Percentiles rank a stretch among this genome's conserved stretches.
phyloP scores from a whole-genome alignment of 257 asterid species.

The Anisodus acutangulus region DNA sequence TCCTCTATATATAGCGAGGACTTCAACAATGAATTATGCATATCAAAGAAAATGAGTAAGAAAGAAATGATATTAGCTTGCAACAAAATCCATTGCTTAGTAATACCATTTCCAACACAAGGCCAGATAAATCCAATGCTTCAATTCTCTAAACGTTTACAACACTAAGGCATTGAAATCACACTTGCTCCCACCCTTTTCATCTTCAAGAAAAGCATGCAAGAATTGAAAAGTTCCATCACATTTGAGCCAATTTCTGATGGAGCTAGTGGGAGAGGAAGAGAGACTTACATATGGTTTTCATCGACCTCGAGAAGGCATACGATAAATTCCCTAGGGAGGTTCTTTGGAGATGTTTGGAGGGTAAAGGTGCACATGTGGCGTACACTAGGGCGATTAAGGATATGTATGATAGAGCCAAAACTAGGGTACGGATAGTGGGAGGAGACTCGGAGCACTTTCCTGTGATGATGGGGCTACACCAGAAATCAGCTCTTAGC shows the following conservation, averaged over 20 bases:
- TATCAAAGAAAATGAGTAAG: background rate
- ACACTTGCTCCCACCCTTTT: constrained; percentile 38
- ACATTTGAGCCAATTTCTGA: constrained; percentile 45
- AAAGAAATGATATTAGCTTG: background rate
- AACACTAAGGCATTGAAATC: constrained; percentile 34
- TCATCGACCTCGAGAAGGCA: too few species aligned
- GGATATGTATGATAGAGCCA: too few species aligned
- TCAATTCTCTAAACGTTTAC: constrained; percentile 53
- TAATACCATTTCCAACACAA: constrained; percentile 48
- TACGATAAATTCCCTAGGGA: too few species aligned
- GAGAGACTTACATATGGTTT: too few species aligned
- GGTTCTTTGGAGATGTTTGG: too few species aligned
- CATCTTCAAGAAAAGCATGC: constrained; percentile 38
- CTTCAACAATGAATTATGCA: too few species aligned
- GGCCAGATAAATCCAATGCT: constrained; percentile 60
- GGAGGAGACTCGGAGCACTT: too few species aligned
- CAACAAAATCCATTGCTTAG: constrained; percentile 37
- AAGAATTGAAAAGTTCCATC: constrained; percentile 31
- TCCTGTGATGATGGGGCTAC: too few species aligned
- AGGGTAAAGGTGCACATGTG: too few species aligned
- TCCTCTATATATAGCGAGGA: background rate
- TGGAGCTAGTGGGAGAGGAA: constrained; percentile 22
- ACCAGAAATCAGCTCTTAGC: too few species aligned
- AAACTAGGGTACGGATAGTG: too few species aligned
- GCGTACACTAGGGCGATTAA: too few species aligned